Evolutionary conservation across 1,139 yeast genomes (phyloP).

Genomic region (Scheffersomyces parashehatae): DNA sequence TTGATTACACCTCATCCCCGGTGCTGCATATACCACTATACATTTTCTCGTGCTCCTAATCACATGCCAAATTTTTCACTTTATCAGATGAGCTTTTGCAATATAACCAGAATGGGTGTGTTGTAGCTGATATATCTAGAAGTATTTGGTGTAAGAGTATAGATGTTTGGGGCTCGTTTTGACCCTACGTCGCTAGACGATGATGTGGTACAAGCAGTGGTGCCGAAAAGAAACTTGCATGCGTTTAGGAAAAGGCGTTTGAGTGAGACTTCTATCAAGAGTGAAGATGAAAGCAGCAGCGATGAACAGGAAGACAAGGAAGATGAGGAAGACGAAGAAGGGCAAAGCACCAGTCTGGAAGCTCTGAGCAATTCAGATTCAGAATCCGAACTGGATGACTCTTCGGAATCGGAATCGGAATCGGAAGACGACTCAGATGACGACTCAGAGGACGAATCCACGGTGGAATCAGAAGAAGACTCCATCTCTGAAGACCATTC

Average conservation of each 20-base stretch:
- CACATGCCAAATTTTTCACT: too few species aligned
- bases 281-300: conserved; percentile 11
- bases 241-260: conserved; percentile 18
- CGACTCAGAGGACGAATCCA: neutral
- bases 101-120: too few species aligned
- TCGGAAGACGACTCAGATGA: neutral
- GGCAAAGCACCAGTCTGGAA: neutral
- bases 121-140: too few species aligned
- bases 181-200: conserved; percentile 46
- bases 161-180: conserved; percentile 65
- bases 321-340: neutral
- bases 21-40: too few species aligned
- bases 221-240: conserved; percentile 6
- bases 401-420: too few species aligned
- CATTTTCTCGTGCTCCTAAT: too few species aligned
- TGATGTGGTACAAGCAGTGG: conserved; percentile 10
- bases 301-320: conserved; percentile 7
- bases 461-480: neutral
- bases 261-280: conserved; percentile 10
- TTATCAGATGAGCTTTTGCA: too few species aligned
- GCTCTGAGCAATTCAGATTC: conserved; percentile 7
- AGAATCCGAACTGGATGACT: too few species aligned
- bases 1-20: too few species aligned
- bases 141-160: too few species aligned
- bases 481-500: neutral